Percentiles rank a stretch among this genome's conserved stretches.
Conservation (phyloP, 148 eudicot species). For the Rhododendron molle region DNA sequence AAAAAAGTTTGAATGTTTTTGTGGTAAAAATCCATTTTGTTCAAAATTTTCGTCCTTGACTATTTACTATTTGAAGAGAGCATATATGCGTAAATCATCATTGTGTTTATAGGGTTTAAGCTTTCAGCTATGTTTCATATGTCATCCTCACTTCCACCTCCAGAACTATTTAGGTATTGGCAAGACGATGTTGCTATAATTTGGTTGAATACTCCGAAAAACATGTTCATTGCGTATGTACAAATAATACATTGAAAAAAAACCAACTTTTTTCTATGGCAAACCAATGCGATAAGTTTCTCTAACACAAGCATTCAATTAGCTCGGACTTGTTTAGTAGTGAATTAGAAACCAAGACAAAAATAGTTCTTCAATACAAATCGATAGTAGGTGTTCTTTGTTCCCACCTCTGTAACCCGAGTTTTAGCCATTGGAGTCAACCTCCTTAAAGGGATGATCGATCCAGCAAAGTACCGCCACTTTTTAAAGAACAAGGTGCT, state of each 20-base stretch:
- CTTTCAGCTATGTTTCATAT: too few relatives aligned
- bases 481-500: background rate
- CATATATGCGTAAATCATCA: too few relatives aligned
- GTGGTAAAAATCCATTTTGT: too few relatives aligned
- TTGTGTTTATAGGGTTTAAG: too few relatives aligned
- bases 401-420: background rate
- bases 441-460: background rate
- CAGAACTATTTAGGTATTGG: background rate
- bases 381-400: background rate
- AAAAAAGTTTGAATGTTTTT: too few relatives aligned
- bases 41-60: too few relatives aligned
- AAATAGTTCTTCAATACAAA: background rate
- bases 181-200: background rate
- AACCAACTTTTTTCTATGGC: too few relatives aligned
- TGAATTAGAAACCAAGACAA: background rate
- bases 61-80: too few relatives aligned
- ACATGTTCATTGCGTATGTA: background rate
- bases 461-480: background rate
- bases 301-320: background rate
- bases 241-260: too few relatives aligned
- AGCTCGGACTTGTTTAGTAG: background rate
- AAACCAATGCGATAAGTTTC: background rate
- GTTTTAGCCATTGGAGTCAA: background rate
- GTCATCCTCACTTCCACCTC: too few relatives aligned
- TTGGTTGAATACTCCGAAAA: background rate